Evolutionary conservation across 768 basidiomycete species (phyloP), one percentile per base, ranked within the genome.

Genomic region (Boletus pseudopeckii): DNA sequence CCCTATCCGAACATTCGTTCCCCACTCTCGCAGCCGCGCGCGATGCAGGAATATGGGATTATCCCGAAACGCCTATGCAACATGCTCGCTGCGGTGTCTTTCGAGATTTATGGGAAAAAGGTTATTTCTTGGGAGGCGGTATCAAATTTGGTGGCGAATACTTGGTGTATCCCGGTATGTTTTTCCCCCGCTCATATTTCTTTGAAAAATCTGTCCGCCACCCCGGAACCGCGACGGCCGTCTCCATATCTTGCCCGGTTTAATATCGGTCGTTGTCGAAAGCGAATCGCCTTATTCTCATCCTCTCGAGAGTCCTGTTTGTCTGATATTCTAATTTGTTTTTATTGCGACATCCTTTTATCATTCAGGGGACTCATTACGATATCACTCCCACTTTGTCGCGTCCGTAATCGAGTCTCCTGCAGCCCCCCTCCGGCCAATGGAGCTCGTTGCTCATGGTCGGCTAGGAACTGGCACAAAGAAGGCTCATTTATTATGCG

Each of bases 81-180:
- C 77, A 81, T 4, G 91, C 93, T 11, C 78, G 84, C 50, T 93
- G 90, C 57, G 84, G 77, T 10, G 87, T 93, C 10, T 96, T 93
- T 67, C 78, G 79, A 41, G 84, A 83, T 58, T 68, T 97, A 13
- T 92, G 90, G 88, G 82, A 85, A 56, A 81, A 86, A 70, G 91
- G 90, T 0, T 85, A 86, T 66, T 97, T 82, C 68, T 81, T 97
- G 82, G 94, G 94, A 44, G 83, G 83, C 0, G 95, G 94, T 0
- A 83, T 95, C 70, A 90, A 88, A 69, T 99, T 99, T 64, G 97
- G 97, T 7, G 95, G 94, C 2, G 94, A 98, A 63, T 98, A 92
- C 70, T 73, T 99, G 41, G 89, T 98, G 1, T 99, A 99, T 72
- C 97, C 97, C 48, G 96, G 96, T 88, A 66, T 39, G 82, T 71